Base-by-base conservation (phyloP, 2,329 filamentous ascomycete genomes). In the Hawksworthiomyces lignivorus region DNA sequence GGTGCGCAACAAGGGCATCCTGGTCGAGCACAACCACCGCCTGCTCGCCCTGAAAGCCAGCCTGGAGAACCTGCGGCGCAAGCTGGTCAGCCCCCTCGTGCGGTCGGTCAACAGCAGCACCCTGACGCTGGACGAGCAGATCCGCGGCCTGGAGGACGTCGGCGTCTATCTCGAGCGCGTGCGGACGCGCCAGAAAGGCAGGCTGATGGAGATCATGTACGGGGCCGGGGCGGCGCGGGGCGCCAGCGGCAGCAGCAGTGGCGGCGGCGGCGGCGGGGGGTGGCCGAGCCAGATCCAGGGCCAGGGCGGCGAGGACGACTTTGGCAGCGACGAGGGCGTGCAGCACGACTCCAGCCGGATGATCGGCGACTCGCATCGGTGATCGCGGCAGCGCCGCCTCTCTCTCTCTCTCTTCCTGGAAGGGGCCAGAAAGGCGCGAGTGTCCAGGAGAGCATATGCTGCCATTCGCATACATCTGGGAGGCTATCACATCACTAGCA, bases 1-100 rank as follows among this genome's bases (percentile, higher is more conserved):
- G 2, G 80, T 95, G 19, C 77, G 79, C 47, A 94, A 96, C 66
- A 96, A 96, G 64, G 78, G 80, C 49, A 74, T 94, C 27, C 73
- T 97, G 8, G 79, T 92, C 50, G 84, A 88, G 54, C 89, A 96
- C 62, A 92, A 94, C 54, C 80, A 84, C 46, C 83, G 85, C 48
- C 75, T 97, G 29, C 71, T 92, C 41, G 84, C 83, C 3, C 73
- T 97, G 30, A 92, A 94, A 59, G 82, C 86, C 10, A 90, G 86
- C 52, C 75, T 97, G 14, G 89, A 96, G 65, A 82, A 74, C n/a
- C 68, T 95, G 35, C 72, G 90, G 27, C 74, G 83, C 49, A 92
- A 89, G 59, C 72, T 96, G 15, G 84, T 95, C 30, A 86, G 80
- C 40, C 90, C 90, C 14, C 72, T 96, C 4, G 84, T 96, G 17